Evolutionary conservation across 441 rosid genomes (phyloP).

Genomic region (Pelargonium myrrhifolium): DNA sequence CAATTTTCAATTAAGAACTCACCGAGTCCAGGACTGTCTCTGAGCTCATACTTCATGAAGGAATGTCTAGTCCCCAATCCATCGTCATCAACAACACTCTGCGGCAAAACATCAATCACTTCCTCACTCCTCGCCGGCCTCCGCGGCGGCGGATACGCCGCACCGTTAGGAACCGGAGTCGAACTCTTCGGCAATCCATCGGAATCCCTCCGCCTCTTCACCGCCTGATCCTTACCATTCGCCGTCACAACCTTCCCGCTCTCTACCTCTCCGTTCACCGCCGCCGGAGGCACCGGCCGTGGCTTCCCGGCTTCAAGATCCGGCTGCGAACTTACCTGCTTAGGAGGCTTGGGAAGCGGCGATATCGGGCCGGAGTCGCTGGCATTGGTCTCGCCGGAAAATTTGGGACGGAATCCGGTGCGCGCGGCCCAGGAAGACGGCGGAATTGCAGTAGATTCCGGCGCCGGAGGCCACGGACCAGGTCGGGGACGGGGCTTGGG

Average conservation of each 20-base stretch:
- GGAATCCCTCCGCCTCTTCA: constrained; percentile 77
- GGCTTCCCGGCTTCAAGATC: constrained; percentile 66
- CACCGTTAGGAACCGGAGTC: constrained; percentile 30
- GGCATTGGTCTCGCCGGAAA: constrained; percentile 89
- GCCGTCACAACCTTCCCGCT: constrained; percentile 20
- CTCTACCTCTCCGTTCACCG: constrained; percentile 30
- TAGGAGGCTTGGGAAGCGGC: constrained; percentile 33
- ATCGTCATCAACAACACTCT: constrained; percentile 39
- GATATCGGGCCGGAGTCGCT: constrained; percentile 63
- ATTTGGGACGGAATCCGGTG: constrained; percentile 86
- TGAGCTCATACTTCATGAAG: constrained; percentile 79
- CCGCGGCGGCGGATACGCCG: constrained; percentile 30
- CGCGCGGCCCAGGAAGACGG: constrained; percentile 91
- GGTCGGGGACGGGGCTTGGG: constrained; percentile 57
- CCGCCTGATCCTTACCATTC: constrained; percentile 45
- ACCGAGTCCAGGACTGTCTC: constrained; percentile 96
- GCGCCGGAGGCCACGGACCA: constrained; percentile 61
- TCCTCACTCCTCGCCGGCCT: constrained; percentile 58
- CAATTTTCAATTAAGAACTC: constrained; percentile 15
- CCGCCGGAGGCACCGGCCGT: constrained; percentile 18
- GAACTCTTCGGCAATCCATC: constrained; percentile 42
- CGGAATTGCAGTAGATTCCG: constrained; percentile 69
- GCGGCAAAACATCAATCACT: constrained; percentile 52
- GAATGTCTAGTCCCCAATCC: constrained; percentile 51
- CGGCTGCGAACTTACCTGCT: constrained; percentile 39